Evolutionary conservation across 805 yeast genomes (phyloP).

Genomic region (Candida maltosa): DNA sequence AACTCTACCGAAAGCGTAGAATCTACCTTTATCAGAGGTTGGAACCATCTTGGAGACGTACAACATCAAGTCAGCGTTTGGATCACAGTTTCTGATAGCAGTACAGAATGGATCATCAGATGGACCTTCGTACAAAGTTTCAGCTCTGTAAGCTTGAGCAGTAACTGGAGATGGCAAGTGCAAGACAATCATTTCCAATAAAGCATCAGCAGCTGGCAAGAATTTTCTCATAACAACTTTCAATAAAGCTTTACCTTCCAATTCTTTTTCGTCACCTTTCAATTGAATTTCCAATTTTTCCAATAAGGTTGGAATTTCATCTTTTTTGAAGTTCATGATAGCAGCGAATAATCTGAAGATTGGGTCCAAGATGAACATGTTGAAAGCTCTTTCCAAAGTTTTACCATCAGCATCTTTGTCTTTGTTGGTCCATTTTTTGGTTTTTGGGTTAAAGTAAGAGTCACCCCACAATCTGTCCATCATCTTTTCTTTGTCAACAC

Average conservation of each 20-base stretch:
- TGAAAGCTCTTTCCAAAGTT: slow-evolving; percentile 97
- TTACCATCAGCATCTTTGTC: slow-evolving; percentile 95
- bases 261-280: slow-evolving; percentile 96
- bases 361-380: slow-evolving; percentile 98
- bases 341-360: slow-evolving; percentile 96
- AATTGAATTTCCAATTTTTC: slow-evolving; percentile 91
- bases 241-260: slow-evolving; percentile 97
- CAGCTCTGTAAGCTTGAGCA: slow-evolving; percentile 99
- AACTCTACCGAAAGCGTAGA: slow-evolving; percentile 99
- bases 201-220: slow-evolving; percentile 99
- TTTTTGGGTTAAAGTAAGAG: slow-evolving; percentile 99
- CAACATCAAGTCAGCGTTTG: slow-evolving; percentile 95
- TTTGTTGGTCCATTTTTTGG: slow-evolving; percentile 98
- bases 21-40: slow-evolving; percentile 99
- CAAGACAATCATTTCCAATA: slow-evolving; percentile 96
- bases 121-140: slow-evolving; percentile 99
- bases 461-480: slow-evolving; percentile 99
- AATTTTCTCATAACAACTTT: slow-evolving; percentile 99
- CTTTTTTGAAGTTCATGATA: slow-evolving; percentile 99
- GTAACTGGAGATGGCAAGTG: slow-evolving; percentile 99
- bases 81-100: slow-evolving; percentile 98
- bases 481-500: slow-evolving; percentile 97
- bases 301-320: slow-evolving; percentile 86
- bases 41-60: slow-evolving; percentile 99
- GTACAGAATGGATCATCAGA: slow-evolving; percentile 82